Conservation (phyloP, 1,284 basidiomycete species). For the Somion occarium region DNA sequence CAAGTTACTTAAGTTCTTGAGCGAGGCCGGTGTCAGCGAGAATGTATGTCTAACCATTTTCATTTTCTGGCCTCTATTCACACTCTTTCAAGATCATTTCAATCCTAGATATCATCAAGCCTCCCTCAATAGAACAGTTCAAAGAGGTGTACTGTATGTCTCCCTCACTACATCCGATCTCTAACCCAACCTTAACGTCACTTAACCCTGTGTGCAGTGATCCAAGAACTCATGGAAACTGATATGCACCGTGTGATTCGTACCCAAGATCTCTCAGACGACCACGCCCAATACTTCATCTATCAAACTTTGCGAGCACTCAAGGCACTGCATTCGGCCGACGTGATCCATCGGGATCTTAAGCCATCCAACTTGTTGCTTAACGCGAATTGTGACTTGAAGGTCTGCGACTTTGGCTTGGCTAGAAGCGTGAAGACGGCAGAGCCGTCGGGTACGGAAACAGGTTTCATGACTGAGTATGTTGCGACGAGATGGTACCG, state of each 20-base stretch:
- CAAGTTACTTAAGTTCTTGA: conserved; percentile 54
- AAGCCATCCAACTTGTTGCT: conserved; percentile 95
- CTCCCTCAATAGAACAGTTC: conserved; percentile 84
- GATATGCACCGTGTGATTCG: conserved; percentile 72
- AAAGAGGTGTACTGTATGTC: conserved; percentile 74
- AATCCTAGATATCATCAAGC: conserved; percentile 93
- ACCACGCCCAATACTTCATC: conserved; percentile 78
- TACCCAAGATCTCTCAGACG: conserved; percentile 78
- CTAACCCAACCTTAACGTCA: background rate
- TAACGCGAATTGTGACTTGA: conserved; percentile 95
- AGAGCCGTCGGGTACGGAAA: conserved; percentile 54
- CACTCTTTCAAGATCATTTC: conserved; percentile 96
- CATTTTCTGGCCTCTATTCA: no score
- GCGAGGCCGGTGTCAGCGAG: conserved; percentile 6
- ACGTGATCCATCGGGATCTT: conserved; percentile 93
- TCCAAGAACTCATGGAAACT: conserved; percentile 76
- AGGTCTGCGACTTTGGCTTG: conserved; percentile 90
- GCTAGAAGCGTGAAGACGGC: conserved; percentile 52
- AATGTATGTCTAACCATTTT: background rate
- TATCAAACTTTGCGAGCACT: conserved; percentile 89
- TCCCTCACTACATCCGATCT: background rate
- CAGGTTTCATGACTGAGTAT: conserved; percentile 92
- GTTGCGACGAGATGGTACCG: conserved; percentile 94
- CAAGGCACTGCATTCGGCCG: conserved; percentile 91
- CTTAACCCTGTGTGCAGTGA: conserved; percentile 30